Percentiles rank a stretch among this genome's conserved stretches.
phyloP scores from a whole-genome alignment of 331 rosid genomes.

The Pyrus hybrid region DNA sequence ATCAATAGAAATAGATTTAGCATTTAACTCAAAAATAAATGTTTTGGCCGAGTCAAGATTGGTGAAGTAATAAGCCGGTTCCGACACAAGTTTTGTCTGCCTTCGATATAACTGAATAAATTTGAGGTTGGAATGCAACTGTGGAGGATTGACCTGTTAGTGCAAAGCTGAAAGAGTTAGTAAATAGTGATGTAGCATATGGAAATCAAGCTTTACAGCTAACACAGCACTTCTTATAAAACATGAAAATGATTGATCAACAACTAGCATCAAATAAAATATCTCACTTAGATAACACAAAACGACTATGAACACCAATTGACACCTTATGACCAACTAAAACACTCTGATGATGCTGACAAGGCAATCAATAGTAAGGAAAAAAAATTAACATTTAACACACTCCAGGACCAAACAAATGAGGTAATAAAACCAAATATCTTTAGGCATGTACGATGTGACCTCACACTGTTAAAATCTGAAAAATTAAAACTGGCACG shows the following conservation, averaged over 20 bases:
- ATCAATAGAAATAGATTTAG: slow-evolving; percentile 54
- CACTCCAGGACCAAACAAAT: not conserved
- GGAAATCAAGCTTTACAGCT: not conserved
- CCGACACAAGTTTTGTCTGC: slow-evolving; percentile 66
- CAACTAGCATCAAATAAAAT: not conserved
- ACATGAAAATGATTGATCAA: not conserved
- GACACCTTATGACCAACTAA: not conserved
- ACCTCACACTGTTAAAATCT: not conserved
- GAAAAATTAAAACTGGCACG: not conserved
- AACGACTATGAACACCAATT: not conserved
- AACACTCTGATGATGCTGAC: not conserved
- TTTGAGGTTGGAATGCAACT: slow-evolving; percentile 64
- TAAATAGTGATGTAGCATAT: not conserved
- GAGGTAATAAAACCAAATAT: not conserved
- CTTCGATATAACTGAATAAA: slow-evolving; percentile 54
- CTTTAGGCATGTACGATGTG: not conserved
- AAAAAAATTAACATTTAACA: not conserved
- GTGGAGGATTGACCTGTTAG: slow-evolving; percentile 70
- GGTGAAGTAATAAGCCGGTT: slow-evolving; percentile 68
- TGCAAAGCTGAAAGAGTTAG: slow-evolving; percentile 9
- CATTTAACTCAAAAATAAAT: slow-evolving; percentile 54
- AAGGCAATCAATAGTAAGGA: not conserved
- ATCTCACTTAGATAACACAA: not conserved
- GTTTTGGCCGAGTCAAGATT: slow-evolving; percentile 58
- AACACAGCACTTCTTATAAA: not conserved